These are phyloP conservation scores for Colletotrichum incanum DNA, from an alignment of 2,329 filamentous ascomycete species.

Conservation along the genomic window DNA sequence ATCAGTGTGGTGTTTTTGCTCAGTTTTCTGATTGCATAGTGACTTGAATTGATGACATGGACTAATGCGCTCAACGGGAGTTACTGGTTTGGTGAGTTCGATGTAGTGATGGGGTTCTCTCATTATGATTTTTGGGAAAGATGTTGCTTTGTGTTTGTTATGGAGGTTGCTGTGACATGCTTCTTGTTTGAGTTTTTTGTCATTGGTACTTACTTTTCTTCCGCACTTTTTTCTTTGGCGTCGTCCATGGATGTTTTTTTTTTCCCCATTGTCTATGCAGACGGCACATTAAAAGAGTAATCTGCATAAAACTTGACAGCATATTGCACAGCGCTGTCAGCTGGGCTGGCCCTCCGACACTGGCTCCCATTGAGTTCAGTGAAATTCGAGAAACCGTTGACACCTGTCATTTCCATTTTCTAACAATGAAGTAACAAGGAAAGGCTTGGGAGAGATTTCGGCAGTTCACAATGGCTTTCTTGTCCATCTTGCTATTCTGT, in stretches of 20 bases:
- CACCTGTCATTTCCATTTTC: not conserved
- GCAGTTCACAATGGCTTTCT: not conserved
- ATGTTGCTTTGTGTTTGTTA: not conserved
- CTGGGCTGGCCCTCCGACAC: not conserved
- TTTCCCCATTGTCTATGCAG: too few relatives aligned
- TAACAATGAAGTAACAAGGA: not conserved
- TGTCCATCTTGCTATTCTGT: not conserved
- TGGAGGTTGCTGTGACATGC: not conserved
- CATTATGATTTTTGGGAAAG: not conserved
- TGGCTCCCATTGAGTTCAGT: not conserved
- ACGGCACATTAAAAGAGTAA: too few relatives aligned
- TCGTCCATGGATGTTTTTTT: not conserved
- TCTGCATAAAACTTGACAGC: accelerated
- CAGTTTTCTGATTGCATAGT: not conserved
- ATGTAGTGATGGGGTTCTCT: not conserved
- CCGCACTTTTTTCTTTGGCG: not conserved
- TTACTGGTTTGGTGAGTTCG: not conserved
- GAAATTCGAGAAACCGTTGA: not conserved
- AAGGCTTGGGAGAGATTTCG: not conserved
- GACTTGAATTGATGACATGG: not conserved
- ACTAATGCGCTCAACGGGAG: not conserved
- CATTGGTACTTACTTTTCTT: not conserved
- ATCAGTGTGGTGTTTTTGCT: not conserved
- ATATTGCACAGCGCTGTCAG: not conserved
- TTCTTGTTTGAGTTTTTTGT: not conserved